These are phyloP conservation scores for Paecilomyces dactylethromorphus DNA, from an alignment of 2,329 filamentous ascomycete species.

Conservation along the genomic window DNA sequence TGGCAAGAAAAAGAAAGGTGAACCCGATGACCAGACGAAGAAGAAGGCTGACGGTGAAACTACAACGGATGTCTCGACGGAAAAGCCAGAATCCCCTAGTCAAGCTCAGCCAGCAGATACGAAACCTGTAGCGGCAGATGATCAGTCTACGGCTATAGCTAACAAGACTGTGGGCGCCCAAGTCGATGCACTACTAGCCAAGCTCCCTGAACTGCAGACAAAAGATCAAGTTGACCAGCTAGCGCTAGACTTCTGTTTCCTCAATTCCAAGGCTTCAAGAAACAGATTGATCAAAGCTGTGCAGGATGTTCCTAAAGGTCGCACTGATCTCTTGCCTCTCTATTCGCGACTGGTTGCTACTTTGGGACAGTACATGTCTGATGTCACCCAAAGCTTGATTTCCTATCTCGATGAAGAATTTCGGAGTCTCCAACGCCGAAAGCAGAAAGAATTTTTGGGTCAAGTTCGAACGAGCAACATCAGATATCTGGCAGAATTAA, in stretches of 20 bases:
- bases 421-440: conserved; percentile 88
- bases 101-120: conserved; percentile 36
- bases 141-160: conserved; percentile 86
- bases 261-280: conserved; percentile 96
- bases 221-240: conserved; percentile 90
- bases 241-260: conserved; percentile 93
- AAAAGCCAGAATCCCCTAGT: conserved; percentile 27
- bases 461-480: conserved; percentile 92
- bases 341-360: conserved; percentile 94
- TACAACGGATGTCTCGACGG: conserved; percentile 38
- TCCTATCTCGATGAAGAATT: conserved; percentile 95
- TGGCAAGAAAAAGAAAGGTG: conserved; percentile 84
- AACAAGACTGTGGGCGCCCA: conserved; percentile 98
- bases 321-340: conserved; percentile 80
- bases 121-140: conserved; percentile 57
- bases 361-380: conserved; percentile 85
- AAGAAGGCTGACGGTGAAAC: conserved; percentile 58
- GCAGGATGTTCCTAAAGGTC: conserved; percentile 89
- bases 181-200: conserved; percentile 80
- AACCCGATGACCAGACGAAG: conserved; percentile 73
- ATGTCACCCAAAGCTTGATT: conserved; percentile 86
- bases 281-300: conserved; percentile 90
- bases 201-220: conserved; percentile 82
- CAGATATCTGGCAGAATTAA: conserved; percentile 93
- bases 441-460: conserved; percentile 94